Evolutionary conservation across 352 stramenopile species (phyloP), one percentile per base, ranked within the genome.

Genomic region (Aphanomyces euteiches): DNA sequence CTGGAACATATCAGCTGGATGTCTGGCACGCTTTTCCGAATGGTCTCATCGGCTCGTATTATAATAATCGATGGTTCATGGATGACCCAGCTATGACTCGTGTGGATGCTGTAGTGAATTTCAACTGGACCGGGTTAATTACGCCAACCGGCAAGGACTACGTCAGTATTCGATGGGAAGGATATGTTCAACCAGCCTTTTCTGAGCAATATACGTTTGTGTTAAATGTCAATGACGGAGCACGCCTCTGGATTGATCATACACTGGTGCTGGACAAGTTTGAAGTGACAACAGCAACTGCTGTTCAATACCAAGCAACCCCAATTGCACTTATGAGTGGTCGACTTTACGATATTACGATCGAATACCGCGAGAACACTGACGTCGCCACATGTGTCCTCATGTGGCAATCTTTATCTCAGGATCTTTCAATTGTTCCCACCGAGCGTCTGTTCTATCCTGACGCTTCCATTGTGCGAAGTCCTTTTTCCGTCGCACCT

Each of bases 51-150:
- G 96, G 90, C 0, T 82, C 90, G 71, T 99, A 99, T 75, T 99
- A 96, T 71, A 98, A 96, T 74, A 99, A 99, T 73, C 84, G 94
- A 0, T 98, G 95, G 95, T 78, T 98, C 28, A 92, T 95, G 57
- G 93, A 90, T 10, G 78, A 79, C 5, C 85, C 95, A 5, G 82
- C 89, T 34, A 45, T 97, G 1, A 84, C 84, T 47, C 85, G 95
- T 17, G 75, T 98, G 3, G 96, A 99, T 73, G 48, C 74, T 7
- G 72, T 77, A 4, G 84, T 99, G 58, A 83, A 98, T 72, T 98
- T 99, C 74, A 71, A 79, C 3, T 99, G 96, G 96, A 73, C 80
- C 15, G 83, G 94, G 54, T 80, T 89, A 21, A 90, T 99, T 66
- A 98, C 92, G 1, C 80, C 83, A 12, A 97, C 89, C 1, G 95